Evolutionary conservation across 345 rosid species (phyloP).

Genomic region (Mangifera indica): DNA sequence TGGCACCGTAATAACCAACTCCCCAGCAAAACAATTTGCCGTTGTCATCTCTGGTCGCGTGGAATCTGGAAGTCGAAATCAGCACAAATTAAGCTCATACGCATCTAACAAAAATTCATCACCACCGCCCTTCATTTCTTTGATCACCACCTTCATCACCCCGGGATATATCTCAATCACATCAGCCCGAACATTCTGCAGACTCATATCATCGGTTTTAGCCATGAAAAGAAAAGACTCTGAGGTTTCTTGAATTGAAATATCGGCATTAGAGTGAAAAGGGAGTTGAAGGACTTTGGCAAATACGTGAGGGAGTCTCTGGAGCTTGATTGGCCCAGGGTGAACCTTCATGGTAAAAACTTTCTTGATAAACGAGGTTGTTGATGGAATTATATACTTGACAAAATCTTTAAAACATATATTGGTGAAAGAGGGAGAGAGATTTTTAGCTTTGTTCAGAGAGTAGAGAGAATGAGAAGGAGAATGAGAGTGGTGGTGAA

Average conservation of each 20-base stretch:
- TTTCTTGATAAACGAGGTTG: not conserved
- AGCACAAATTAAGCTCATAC: constrained; percentile 1
- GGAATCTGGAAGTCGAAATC: constrained; percentile 26
- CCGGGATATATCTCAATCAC: constrained; percentile 21
- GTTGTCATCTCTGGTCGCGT: constrained; percentile 18
- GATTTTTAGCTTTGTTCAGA: not conserved
- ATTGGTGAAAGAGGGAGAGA: not conserved
- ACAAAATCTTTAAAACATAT: too few relatives aligned
- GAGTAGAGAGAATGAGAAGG: not conserved
- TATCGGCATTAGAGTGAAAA: constrained; percentile 19
- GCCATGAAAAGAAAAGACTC: constrained; percentile 22
- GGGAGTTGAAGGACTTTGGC: constrained; percentile 28
- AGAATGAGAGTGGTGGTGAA: not conserved
- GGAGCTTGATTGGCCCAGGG: constrained; percentile 17
- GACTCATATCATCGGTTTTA: not conserved
- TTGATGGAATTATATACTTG: not conserved
- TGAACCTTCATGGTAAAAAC: constrained; percentile 3
- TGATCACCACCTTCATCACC: constrained; percentile 21
- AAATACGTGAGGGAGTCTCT: constrained; percentile 26
- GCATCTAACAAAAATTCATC: constrained; percentile 9
- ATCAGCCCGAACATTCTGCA: not conserved
- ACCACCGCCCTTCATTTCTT: not conserved
- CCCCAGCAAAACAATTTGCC: constrained; percentile 12
- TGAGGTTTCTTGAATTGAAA: constrained; percentile 20
- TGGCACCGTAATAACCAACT: constrained; percentile 23